Conservation (phyloP, 768 basidiomycete species). For the Boletus tylopilopsis region DNA sequence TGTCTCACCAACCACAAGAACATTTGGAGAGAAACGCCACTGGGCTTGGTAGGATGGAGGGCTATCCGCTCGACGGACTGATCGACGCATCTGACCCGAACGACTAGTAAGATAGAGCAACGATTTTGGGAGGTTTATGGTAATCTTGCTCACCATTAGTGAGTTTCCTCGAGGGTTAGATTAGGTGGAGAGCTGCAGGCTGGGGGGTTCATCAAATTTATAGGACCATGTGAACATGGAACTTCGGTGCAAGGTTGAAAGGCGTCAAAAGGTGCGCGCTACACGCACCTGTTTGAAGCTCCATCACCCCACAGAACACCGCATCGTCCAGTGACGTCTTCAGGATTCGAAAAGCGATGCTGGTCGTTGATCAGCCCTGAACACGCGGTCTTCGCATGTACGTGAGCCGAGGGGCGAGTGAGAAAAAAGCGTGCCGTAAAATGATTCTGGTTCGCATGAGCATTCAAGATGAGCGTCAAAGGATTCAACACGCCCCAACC, state of each 20-base stretch:
- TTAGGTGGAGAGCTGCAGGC: background rate
- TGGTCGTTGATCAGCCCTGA: constrained; percentile 7
- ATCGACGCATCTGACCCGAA: constrained; percentile 12
- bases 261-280: constrained; percentile 16
- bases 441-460: background rate
- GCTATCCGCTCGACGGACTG: constrained; percentile 2
- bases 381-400: constrained; percentile 15
- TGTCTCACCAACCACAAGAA: constrained; percentile 34
- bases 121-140: background rate
- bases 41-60: constrained; percentile 21
- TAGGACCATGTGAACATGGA: constrained; percentile 1
- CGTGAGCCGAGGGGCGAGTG: background rate
- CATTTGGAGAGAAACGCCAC: constrained; percentile 32
- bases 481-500: constrained; percentile 12
- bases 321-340: constrained; percentile 14
- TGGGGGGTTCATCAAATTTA: constrained; percentile 15
- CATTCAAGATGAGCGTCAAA: constrained; percentile 14
- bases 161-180: background rate
- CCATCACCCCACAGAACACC: background rate
- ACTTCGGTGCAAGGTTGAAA: background rate
- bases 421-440: constrained; percentile 8
- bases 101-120: background rate
- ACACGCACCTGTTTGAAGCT: background rate
- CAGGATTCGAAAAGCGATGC: constrained; percentile 7
- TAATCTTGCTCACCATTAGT: constrained; percentile 12